A percentile compares a stretch with the other conserved stretches of the same genome.
Evolutionary conservation across 2,329 filamentous ascomycete species (phyloP).

Genomic region (Beauveria scarabaeidicola): DNA sequence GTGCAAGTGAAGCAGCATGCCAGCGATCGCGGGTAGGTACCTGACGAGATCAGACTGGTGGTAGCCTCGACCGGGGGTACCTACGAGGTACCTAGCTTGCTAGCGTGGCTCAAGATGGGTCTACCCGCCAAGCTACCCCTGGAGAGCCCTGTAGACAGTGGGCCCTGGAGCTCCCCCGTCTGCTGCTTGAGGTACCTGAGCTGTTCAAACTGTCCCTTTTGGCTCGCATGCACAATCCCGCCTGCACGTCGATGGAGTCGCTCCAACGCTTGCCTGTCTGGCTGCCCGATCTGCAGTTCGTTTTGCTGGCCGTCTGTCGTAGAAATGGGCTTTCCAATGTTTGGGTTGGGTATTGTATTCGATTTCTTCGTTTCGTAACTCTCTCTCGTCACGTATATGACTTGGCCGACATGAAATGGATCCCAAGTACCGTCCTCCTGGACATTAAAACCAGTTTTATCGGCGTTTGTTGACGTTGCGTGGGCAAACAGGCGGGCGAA

Average conservation of each 20-base stretch:
- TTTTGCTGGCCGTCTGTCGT: background rate
- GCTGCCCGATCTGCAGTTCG: background rate
- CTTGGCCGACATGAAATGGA: background rate
- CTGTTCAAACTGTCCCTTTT: too few species aligned
- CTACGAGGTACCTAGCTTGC: too few species aligned
- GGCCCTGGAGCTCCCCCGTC: too few species aligned
- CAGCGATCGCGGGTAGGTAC: too few species aligned
- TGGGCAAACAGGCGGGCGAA: background rate
- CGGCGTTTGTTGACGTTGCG: background rate
- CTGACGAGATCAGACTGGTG: background rate
- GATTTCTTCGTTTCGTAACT: background rate
- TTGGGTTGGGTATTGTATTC: background rate
- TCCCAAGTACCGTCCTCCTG: background rate
- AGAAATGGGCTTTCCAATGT: background rate
- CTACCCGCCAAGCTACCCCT: slow-evolving; percentile 5
- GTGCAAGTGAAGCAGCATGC: background rate
- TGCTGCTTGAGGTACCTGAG: background rate
- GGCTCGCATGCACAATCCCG: slow-evolving; percentile 2
- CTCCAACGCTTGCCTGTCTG: background rate
- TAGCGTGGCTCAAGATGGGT: background rate
- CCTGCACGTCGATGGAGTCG: slow-evolving; percentile 1
- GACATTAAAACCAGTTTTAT: slow-evolving; percentile 6
- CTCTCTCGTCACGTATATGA: background rate
- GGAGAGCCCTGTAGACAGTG: background rate
- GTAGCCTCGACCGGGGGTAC: background rate